phyloP scores from a whole-genome alignment of 139 green algal species.

The Ettlia oleoabundans region DNA sequence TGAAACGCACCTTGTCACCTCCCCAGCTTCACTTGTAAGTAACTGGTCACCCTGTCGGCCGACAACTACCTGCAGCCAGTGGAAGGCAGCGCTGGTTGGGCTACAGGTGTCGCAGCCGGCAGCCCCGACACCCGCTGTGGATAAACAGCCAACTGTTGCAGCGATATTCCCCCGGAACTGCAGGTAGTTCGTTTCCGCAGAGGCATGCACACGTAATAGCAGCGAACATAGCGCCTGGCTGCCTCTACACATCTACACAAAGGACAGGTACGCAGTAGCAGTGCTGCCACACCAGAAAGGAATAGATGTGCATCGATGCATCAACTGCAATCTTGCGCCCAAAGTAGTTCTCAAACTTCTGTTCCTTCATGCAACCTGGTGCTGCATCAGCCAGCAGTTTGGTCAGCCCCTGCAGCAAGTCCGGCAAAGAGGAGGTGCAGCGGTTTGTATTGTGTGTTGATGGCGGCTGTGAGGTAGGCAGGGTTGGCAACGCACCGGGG shows the following conservation, averaged over 20 bases:
- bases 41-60: slow-evolving; percentile 80
- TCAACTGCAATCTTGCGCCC: slow-evolving; percentile 97
- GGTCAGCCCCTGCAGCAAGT: slow-evolving; percentile 80
- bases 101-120: too few species aligned
- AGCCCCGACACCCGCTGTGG: too few species aligned
- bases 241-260: too few species aligned
- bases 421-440: not conserved
- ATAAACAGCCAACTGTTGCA: too few species aligned
- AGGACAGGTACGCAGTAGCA: not conserved
- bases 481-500: too few species aligned
- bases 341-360: slow-evolving; percentile 98
- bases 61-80: slow-evolving; percentile 74
- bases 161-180: too few species aligned
- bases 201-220: too few species aligned
- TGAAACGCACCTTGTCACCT: slow-evolving; percentile 84
- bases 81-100: too few species aligned
- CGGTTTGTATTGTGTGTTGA: not conserved
- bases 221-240: too few species aligned
- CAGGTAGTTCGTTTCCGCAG: too few species aligned
- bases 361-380: slow-evolving; percentile 76
- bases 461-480: too few species aligned
- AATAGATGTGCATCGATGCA: slow-evolving; percentile 99
- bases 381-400: slow-evolving; percentile 95
- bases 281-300: slow-evolving; percentile 84
- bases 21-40: slow-evolving; percentile 92